Percentiles rank a stretch among this genome's conserved stretches.
phyloP scores from a whole-genome alignment of 176 grass and related monocot genomes.

The Eleusine indica region DNA sequence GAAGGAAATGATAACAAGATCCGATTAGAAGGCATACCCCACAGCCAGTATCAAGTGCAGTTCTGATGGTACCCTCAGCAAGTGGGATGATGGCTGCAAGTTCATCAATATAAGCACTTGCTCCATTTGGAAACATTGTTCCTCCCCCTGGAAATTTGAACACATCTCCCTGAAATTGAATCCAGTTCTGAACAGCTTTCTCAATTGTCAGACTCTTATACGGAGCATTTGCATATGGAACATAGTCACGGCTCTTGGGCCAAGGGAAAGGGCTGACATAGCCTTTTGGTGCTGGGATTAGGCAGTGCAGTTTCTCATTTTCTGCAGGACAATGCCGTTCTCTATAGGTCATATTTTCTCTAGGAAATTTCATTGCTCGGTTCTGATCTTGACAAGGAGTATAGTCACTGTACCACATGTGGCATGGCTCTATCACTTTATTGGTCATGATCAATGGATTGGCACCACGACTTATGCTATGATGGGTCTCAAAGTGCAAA shows the following conservation, averaged over 20 bases:
- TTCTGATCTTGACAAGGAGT: conserved; percentile 81
- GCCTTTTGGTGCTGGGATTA: conserved; percentile 80
- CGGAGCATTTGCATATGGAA: conserved; percentile 71
- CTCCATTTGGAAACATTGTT: conserved; percentile 76
- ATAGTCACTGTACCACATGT: conserved; percentile 61
- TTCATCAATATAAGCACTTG: conserved; percentile 75
- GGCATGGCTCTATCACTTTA: conserved; percentile 69
- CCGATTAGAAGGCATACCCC: conserved; percentile 60
- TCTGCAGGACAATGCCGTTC: conserved; percentile 76
- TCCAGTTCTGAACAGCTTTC: conserved; percentile 78
- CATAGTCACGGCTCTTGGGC: conserved; percentile 86
- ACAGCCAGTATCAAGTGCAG: conserved; percentile 86
- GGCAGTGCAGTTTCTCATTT: conserved; percentile 70
- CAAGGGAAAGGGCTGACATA: conserved; percentile 75
- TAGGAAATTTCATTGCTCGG: conserved; percentile 70
- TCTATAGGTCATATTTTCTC: conserved; percentile 74
- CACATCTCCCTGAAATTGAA: conserved; percentile 72
- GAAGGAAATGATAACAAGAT: conserved; percentile 31
- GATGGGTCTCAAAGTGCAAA: conserved; percentile 85
- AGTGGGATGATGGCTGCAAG: conserved; percentile 73
- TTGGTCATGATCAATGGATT: conserved; percentile 50
- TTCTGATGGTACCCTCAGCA: conserved; percentile 72
- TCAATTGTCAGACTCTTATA: conserved; percentile 70
- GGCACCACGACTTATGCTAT: conserved; percentile 41
- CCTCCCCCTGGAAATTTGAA: conserved; percentile 83